phyloP scores from a whole-genome alignment of 352 stramenopile genomes.

The Globisporangium yorkense region DNA sequence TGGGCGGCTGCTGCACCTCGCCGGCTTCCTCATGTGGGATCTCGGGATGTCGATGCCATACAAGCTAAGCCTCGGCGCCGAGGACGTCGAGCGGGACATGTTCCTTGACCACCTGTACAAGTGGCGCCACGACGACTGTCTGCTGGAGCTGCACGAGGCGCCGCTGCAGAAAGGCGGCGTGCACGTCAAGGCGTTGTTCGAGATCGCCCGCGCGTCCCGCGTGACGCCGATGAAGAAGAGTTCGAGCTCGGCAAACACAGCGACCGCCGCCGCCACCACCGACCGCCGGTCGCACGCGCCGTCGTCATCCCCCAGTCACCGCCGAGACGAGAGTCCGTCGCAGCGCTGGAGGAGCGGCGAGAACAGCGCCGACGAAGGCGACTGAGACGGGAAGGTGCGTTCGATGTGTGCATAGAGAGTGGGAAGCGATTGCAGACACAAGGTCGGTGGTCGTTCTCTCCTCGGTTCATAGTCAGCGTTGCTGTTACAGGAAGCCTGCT shows the following conservation, averaged over 20 bases:
- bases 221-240: constrained; percentile 11
- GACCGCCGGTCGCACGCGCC: background rate
- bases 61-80: constrained; percentile 76
- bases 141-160: constrained; percentile 38
- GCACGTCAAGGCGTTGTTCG: constrained; percentile 49
- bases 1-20: constrained; percentile 61
- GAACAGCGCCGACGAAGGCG: constrained; percentile 11
- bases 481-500: constrained; percentile 66
- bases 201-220: constrained; percentile 29
- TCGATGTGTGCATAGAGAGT: background rate
- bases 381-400: constrained; percentile 1
- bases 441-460: too few species aligned
- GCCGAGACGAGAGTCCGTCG: background rate
- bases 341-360: constrained; percentile 7
- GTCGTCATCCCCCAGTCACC: too few species aligned
- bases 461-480: too few species aligned
- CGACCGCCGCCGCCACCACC: constrained; percentile 1
- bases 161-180: constrained; percentile 33
- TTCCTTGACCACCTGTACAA: constrained; percentile 72
- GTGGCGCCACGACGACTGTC: constrained; percentile 41
- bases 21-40: constrained; percentile 82
- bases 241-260: background rate
- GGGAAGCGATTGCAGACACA: background rate
- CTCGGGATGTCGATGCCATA: constrained; percentile 89
- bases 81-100: constrained; percentile 57